Conservation (phyloP, 2,329 filamentous ascomycete species). For the Arachnomyces sp. region DNA sequence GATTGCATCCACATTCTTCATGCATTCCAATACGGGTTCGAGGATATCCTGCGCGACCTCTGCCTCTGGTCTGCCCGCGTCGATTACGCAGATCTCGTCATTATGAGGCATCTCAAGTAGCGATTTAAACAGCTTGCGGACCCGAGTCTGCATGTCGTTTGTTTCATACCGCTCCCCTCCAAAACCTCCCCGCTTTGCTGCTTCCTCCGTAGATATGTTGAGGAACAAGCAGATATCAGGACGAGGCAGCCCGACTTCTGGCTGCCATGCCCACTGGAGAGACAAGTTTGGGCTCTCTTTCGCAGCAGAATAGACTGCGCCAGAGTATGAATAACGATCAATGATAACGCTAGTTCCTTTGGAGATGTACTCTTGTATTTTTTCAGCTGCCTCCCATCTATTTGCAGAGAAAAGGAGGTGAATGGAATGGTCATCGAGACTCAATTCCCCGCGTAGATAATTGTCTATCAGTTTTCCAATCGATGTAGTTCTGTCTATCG, state of each 20-base stretch:
- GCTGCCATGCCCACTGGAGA: constrained; percentile 72
- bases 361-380: constrained; percentile 44
- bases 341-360: constrained; percentile 70
- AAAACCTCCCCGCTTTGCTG: constrained; percentile 72
- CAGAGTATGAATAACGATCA: constrained; percentile 92
- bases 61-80: constrained; percentile 47
- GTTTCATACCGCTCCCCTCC: constrained; percentile 86
- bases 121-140: constrained; percentile 63
- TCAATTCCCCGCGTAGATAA: constrained; percentile 65
- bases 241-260: constrained; percentile 77
- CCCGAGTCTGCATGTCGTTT: constrained; percentile 70
- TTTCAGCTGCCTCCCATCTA: constrained; percentile 62
- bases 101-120: constrained; percentile 42
- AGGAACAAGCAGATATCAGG: constrained; percentile 86
- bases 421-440: constrained; percentile 80
- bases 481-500: constrained; percentile 66
- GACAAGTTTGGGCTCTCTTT: constrained; percentile 66
- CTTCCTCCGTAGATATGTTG: constrained; percentile 66
- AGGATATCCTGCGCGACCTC: constrained; percentile 42
- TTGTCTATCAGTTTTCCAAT: constrained; percentile 81
- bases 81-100: constrained; percentile 46
- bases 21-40: constrained; percentile 19
- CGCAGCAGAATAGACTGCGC: constrained; percentile 85
- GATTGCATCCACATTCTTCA: constrained; percentile 25
- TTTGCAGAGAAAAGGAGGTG: constrained; percentile 88